phyloP scores from a whole-genome alignment of 495 filamentous ascomycete species.

The Xylaria longipes region DNA sequence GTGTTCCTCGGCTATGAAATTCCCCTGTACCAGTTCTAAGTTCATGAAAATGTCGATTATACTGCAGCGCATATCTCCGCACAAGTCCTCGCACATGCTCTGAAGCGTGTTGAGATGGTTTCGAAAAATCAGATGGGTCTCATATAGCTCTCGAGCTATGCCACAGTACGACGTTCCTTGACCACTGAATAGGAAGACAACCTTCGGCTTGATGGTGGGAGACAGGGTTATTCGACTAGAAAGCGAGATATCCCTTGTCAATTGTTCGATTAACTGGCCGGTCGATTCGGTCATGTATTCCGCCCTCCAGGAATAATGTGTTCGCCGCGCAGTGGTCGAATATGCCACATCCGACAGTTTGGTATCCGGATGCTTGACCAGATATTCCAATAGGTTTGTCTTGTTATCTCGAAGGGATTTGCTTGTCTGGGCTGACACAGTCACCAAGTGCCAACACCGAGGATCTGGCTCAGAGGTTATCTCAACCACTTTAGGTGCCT shows the following conservation, averaged over 20 bases:
- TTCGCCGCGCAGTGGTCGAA: conserved; percentile 18
- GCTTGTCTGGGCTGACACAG: conserved; percentile 49
- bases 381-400: conserved; percentile 45
- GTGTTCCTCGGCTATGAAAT: not conserved
- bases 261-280: not conserved
- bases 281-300: conserved; percentile 25
- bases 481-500: conserved; percentile 30
- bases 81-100: conserved; percentile 57
- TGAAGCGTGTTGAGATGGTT: not conserved
- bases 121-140: not conserved
- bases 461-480: not conserved
- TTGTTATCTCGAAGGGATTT: conserved; percentile 39
- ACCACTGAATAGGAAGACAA: conserved; percentile 64
- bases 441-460: conserved; percentile 41
- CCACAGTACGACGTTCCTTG: conserved; percentile 48
- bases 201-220: conserved; percentile 35
- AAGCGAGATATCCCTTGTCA: conserved; percentile 21
- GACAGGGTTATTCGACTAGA: not conserved
- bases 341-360: conserved; percentile 55
- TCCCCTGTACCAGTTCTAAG: not conserved
- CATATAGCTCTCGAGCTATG: conserved; percentile 13
- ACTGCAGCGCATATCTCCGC: conserved; percentile 48
- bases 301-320: conserved; percentile 20
- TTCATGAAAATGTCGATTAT: not conserved
- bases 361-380: conserved; percentile 44